phyloP scores from a whole-genome alignment of 2,329 filamentous ascomycete species.

The Venturia asperata region DNA sequence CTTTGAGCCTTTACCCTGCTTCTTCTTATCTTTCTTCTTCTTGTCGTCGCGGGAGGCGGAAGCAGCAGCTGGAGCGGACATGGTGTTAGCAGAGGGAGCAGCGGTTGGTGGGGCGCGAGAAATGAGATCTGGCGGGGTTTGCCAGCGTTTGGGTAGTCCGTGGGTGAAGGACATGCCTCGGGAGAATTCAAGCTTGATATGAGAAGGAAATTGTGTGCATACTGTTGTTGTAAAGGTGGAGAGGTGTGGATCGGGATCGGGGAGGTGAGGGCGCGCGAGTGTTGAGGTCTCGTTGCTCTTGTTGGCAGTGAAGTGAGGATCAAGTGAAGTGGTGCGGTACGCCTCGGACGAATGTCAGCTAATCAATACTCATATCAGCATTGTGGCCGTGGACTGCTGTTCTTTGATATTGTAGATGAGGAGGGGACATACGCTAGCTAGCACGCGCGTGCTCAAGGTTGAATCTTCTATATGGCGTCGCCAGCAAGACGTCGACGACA shows the following conservation, averaged over 20 bases:
- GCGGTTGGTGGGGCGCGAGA: background rate
- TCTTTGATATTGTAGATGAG: background rate
- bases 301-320: background rate
- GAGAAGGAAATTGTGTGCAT: background rate
- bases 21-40: background rate
- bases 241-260: background rate
- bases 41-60: slow-evolving; percentile 1
- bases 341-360: background rate
- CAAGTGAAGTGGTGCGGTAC: background rate
- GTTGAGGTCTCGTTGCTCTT: background rate
- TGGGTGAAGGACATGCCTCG: background rate
- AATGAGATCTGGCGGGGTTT: background rate
- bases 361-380: background rate
- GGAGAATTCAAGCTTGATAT: background rate
- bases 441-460: background rate
- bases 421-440: slow-evolving; percentile 11
- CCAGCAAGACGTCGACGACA: background rate
- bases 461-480: background rate
- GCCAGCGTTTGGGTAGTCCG: slow-evolving; percentile 2
- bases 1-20: background rate
- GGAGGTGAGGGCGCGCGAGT: background rate
- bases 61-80: slow-evolving; percentile 5
- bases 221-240: slow-evolving; percentile 9
- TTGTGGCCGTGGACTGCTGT: background rate
- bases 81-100: slow-evolving; percentile 11